Conservation (phyloP, 2,329 filamentous ascomycete species). For the Botrytis paeoniae region DNA sequence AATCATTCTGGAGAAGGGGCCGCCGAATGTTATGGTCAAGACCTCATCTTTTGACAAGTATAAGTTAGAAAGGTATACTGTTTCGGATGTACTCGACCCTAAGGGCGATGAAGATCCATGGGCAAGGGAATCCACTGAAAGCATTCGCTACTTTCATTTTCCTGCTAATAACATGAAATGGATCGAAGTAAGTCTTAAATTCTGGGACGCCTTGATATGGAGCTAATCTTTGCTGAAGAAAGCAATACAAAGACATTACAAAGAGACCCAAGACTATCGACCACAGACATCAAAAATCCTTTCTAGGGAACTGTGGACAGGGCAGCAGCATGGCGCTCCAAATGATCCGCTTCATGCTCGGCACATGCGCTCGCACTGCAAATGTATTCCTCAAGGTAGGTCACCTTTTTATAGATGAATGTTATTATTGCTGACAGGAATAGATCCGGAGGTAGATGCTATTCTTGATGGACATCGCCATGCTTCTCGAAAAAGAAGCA, state of each 20-base stretch:
- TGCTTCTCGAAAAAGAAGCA: not conserved
- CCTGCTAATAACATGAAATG: not conserved
- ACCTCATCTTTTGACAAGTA: not conserved
- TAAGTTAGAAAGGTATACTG: rapidly evolving
- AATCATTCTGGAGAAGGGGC: not conserved
- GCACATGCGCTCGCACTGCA: not conserved
- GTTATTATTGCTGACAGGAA: not conserved
- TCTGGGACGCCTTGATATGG: rapidly evolving
- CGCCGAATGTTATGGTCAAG: no score
- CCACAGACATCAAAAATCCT: not conserved
- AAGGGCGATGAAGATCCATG: rapidly evolving
- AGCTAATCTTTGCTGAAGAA: not conserved
- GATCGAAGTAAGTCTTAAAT: not conserved
- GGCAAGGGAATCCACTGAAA: not conserved
- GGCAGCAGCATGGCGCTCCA: not conserved
- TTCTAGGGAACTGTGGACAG: not conserved
- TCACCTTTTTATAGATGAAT: not conserved
- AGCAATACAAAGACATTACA: not conserved
- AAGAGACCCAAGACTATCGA: rapidly evolving
- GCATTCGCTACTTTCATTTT: not conserved
- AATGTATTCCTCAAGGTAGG: not conserved
- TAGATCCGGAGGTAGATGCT: not conserved
- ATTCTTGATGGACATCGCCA: not conserved
- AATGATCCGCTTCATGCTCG: not conserved
- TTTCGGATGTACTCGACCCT: not conserved